These are phyloP conservation scores for Tylopilus balloui DNA, from an alignment of 768 basidiomycete genomes.

Conservation along the genomic window DNA sequence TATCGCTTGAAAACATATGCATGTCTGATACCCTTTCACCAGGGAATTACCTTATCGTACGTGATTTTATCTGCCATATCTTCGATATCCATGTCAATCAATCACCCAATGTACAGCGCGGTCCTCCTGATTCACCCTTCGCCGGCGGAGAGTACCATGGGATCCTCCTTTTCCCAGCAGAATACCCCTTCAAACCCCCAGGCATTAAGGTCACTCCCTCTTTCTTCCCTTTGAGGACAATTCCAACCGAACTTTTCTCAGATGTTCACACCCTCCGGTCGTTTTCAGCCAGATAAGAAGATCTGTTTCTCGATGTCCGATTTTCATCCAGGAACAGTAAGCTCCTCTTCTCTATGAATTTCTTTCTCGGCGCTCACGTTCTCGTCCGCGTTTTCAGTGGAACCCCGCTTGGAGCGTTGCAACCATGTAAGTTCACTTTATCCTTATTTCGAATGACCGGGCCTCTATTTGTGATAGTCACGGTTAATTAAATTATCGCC, in stretches of 20 bases:
- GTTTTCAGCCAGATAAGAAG: conserved; percentile 89
- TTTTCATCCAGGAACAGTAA: conserved; percentile 83
- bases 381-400: conserved; percentile 51
- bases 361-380: conserved; percentile 1
- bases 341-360: conserved; percentile 27
- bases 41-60: conserved; percentile 96
- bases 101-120: conserved; percentile 51
- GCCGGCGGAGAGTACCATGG: conserved; percentile 94
- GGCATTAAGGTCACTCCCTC: conserved; percentile 78
- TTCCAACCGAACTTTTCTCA: conserved; percentile 29
- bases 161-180: conserved; percentile 84
- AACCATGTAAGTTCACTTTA: conserved; percentile 65
- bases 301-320: conserved; percentile 99
- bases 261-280: conserved; percentile 90
- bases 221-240: conserved; percentile 1
- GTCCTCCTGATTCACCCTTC: conserved; percentile 91
- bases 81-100: conserved; percentile 6
- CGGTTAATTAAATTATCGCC: conserved; percentile 16
- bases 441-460: conserved; percentile 1
- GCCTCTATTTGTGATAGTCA: conserved; percentile 9
- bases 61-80: conserved; percentile 21
- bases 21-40: conserved; percentile 8
- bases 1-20: conserved; percentile 3
- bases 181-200: conserved; percentile 96
- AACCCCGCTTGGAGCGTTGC: conserved; percentile 95